Percentiles rank a stretch among this genome's conserved stretches.
Conservation (phyloP, 2,329 filamentous ascomycete species). For the Cordyceps cateniannulata region DNA sequence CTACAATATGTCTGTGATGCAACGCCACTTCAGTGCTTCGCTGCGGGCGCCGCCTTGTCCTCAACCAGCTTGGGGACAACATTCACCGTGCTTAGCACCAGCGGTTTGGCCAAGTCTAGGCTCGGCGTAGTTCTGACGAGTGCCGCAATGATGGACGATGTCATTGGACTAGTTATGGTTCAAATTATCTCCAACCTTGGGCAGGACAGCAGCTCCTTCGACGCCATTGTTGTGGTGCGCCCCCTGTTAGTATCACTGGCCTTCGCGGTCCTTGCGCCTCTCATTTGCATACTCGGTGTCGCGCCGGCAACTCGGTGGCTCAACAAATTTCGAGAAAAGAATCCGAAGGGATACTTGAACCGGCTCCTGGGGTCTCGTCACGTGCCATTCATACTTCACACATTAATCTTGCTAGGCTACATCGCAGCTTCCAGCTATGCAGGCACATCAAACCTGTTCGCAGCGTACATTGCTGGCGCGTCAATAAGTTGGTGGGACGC, state of each 20-base stretch:
- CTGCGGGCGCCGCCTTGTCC: slow-evolving; percentile 66
- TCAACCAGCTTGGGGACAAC: slow-evolving; percentile 69
- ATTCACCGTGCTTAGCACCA: slow-evolving; percentile 47
- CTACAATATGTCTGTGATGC: slow-evolving; percentile 45
- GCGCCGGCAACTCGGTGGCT: slow-evolving; percentile 33
- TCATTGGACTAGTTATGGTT: slow-evolving; percentile 70
- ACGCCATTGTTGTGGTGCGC: slow-evolving; percentile 34
- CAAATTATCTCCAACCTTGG: slow-evolving; percentile 65
- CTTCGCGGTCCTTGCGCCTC: slow-evolving; percentile 42
- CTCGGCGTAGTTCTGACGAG: slow-evolving; percentile 59
- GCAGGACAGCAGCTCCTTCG: slow-evolving; percentile 16
- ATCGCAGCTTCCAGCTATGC: slow-evolving; percentile 50
- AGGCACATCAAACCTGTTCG: slow-evolving; percentile 56
- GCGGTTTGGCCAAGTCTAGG: slow-evolving; percentile 35
- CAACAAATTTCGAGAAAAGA: slow-evolving; percentile 24
- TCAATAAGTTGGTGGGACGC: slow-evolving; percentile 54
- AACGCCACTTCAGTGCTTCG: slow-evolving; percentile 57
- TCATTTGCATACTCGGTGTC: slow-evolving; percentile 39
- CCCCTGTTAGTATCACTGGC: slow-evolving; percentile 42
- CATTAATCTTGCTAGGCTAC: slow-evolving; percentile 40
- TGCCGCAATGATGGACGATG: slow-evolving; percentile 78
- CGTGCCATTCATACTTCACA: slow-evolving; percentile 40
- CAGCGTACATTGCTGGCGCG: slow-evolving; percentile 56
- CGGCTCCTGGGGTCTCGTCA: slow-evolving; percentile 23
- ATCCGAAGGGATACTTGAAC: slow-evolving; percentile 18